These are phyloP conservation scores for Nakazawaea wyomingensis DNA, from an alignment of 805 yeast genomes.

Conservation along the genomic window DNA sequence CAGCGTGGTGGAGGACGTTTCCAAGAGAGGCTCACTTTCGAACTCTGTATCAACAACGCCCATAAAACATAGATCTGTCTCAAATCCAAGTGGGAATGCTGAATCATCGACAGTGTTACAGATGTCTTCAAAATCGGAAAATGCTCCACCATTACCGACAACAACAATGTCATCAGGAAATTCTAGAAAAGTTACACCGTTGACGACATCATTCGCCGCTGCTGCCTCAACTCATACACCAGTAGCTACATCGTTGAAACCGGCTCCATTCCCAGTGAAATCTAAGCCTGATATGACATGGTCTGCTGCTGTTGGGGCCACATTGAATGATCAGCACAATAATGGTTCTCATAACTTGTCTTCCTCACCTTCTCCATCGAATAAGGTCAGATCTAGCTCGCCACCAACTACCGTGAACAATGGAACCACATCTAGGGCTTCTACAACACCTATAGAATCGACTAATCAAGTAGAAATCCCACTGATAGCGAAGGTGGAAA, in stretches of 20 bases:
- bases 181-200: conserved; percentile 12
- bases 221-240: conserved; percentile 18
- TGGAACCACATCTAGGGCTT: neutral
- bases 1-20: neutral
- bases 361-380: conserved; percentile 14
- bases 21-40: neutral
- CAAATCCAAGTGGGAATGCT: neutral
- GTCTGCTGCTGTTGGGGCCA: conserved; percentile 13
- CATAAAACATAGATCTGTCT: neutral
- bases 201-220: conserved; percentile 16
- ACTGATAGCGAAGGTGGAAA: too few species aligned
- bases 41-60: conserved; percentile 3
- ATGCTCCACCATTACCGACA: conserved; percentile 6
- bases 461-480: too few species aligned
- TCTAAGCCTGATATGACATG: conserved; percentile 7
- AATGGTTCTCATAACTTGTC: conserved; percentile 10
- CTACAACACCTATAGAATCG: neutral
- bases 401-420: conserved; percentile 11
- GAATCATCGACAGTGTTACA: neutral
- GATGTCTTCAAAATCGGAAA: conserved; percentile 1
- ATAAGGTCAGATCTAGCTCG: conserved; percentile 2
- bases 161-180: conserved; percentile 4
- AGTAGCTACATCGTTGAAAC: conserved; percentile 14
- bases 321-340: conserved; percentile 5
- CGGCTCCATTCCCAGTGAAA: conserved; percentile 13